These are phyloP conservation scores for Backusella australiensis DNA, from an alignment of 192 early-diverging fungal species.

Conservation along the genomic window DNA sequence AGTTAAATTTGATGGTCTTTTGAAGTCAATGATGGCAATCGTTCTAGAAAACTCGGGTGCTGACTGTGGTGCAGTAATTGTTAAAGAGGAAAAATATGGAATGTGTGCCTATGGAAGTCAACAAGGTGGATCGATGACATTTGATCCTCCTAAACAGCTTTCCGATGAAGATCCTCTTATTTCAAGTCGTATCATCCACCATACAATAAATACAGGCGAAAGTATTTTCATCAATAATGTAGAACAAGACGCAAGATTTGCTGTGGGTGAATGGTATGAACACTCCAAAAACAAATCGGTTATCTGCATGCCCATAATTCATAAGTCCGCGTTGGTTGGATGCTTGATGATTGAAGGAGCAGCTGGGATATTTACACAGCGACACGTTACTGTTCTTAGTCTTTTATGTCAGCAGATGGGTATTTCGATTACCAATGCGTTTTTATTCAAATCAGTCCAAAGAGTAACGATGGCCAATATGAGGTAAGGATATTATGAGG, in stretches of 20 bases:
- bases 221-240: slow-evolving; percentile 32
- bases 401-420: slow-evolving; percentile 49
- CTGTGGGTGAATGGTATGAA: slow-evolving; percentile 34
- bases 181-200: slow-evolving; percentile 30
- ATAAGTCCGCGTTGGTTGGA: slow-evolving; percentile 41
- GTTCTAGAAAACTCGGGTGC: slow-evolving; percentile 36
- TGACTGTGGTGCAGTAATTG: slow-evolving; percentile 35
- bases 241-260: slow-evolving; percentile 27
- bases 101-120: slow-evolving; percentile 35
- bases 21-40: slow-evolving; percentile 36
- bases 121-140: slow-evolving; percentile 24
- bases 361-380: slow-evolving; percentile 39
- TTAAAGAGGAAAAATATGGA: slow-evolving; percentile 32
- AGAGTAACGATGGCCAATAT: slow-evolving; percentile 33
- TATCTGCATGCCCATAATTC: slow-evolving; percentile 46
- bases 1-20: slow-evolving; percentile 35
- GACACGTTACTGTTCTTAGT: slow-evolving; percentile 46
- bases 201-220: slow-evolving; percentile 31
- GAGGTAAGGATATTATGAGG: slow-evolving; percentile 8
- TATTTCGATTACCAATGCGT: slow-evolving; percentile 49
- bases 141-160: slow-evolving; percentile 32
- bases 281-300: slow-evolving; percentile 39
- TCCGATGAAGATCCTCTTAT: slow-evolving; percentile 26
- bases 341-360: slow-evolving; percentile 46
- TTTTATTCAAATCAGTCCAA: slow-evolving; percentile 45